Evolutionary conservation across 2,329 filamentous ascomycete genomes (phyloP), one percentile per base, ranked within the genome.

Genomic region (Ceratocystis papillata): DNA sequence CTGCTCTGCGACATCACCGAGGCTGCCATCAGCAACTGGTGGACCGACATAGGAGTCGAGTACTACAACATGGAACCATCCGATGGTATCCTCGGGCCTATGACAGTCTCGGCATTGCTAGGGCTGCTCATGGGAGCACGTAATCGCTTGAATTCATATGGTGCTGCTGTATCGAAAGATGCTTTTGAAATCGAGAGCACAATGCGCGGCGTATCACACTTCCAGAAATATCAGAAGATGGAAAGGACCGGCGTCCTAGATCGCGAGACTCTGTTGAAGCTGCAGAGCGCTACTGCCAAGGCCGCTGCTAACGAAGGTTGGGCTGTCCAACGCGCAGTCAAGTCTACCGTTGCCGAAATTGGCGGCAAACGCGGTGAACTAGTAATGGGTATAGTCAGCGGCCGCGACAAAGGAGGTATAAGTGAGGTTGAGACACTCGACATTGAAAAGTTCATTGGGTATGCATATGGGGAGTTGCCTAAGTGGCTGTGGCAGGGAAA

Each of bases 401-500:
- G 88, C 30, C 86, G 87, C 61, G 91, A 96, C 71, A 95, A 95
- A 75, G 90, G 87, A 66, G 90, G 90, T 2, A 92, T 97, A 70
- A 88, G 89, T 3, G 93, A 96, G 71, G 87, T 96, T 45, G 94
- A 99, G 76, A 97, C 92, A 0, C 80, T 90, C 8, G 91, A 97
- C 72, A 85, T 96, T 65, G 91, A 96, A 70, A 85, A 81, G 59
- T 96, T 97, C 70, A 82, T 90, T 62, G 85, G 85, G 67, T 79
- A 96, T 30, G 84, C 88, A 0, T 87, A 86, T 68, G 93, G 94
- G 44, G 89, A 94, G 73, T 84, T 89, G 66, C 81, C 89, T 17
- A 96, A 96, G 74, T 97, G 92, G 90, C 80, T 99, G 1, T 99
- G 94, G 94, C 82, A 89, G 68, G 94, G 93, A 17, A 97, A 96